These are phyloP conservation scores for Saturnispora kantuleensis DNA, from an alignment of 805 yeast species.

Conservation along the genomic window DNA sequence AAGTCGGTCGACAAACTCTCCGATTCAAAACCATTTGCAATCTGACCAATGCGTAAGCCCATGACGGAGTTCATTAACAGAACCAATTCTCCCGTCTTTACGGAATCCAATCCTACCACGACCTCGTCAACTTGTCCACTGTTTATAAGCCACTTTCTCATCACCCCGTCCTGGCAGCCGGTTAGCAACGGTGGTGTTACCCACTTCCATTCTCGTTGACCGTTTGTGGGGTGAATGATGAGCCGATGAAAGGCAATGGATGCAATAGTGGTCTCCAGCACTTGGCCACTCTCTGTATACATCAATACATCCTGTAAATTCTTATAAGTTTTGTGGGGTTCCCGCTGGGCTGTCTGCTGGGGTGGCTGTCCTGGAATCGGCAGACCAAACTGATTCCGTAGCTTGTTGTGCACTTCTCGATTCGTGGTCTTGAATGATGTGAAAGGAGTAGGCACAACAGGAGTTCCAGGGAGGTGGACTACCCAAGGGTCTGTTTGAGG, in stretches of 20 bases:
- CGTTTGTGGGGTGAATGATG: slow-evolving; percentile 20
- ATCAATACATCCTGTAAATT: slow-evolving; percentile 52
- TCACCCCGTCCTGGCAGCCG: slow-evolving; percentile 83
- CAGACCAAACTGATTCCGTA: slow-evolving; percentile 41
- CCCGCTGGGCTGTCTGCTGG: neutral
- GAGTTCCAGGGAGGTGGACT: slow-evolving; percentile 49
- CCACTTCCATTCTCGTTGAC: slow-evolving; percentile 41
- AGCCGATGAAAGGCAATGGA: slow-evolving; percentile 56
- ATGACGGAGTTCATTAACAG: slow-evolving; percentile 72
- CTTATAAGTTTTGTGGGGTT: neutral
- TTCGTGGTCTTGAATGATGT: slow-evolving; percentile 83
- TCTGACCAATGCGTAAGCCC: slow-evolving; percentile 61
- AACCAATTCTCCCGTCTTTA: slow-evolving; percentile 58
- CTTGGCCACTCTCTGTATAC: slow-evolving; percentile 45
- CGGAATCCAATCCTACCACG: slow-evolving; percentile 31
- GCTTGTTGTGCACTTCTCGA: slow-evolving; percentile 51
- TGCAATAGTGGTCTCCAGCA: slow-evolving; percentile 78
- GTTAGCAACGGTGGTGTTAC: slow-evolving; percentile 67
- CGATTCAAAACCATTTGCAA: slow-evolving; percentile 28
- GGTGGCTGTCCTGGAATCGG: slow-evolving; percentile 24
- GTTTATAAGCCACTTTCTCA: slow-evolving; percentile 52
- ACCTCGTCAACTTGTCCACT: slow-evolving; percentile 15
- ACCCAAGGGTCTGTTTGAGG: slow-evolving; percentile 34
- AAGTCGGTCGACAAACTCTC: slow-evolving; percentile 28
- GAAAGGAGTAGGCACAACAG: slow-evolving; percentile 54